Evolutionary conservation across 441 rosid species (phyloP).

Genomic region (Populus hybrid): DNA sequence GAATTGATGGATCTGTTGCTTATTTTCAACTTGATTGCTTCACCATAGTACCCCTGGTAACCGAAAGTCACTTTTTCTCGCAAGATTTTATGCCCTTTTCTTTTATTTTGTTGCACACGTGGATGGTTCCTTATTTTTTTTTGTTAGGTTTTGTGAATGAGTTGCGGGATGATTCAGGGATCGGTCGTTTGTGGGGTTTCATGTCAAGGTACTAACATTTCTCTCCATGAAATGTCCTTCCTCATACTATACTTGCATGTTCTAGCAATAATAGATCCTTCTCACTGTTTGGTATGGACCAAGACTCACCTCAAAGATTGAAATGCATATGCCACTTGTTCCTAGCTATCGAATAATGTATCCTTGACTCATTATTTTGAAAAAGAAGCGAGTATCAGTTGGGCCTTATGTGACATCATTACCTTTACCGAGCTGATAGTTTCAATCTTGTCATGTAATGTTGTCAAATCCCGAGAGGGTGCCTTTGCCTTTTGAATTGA

Average conservation of each 20-base stretch:
- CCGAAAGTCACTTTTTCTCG: not conserved
- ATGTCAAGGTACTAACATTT: slow-evolving; percentile 59
- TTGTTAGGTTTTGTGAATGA: slow-evolving; percentile 59
- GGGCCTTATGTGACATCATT: not conserved
- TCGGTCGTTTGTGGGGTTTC: slow-evolving; percentile 83
- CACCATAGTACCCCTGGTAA: slow-evolving; percentile 59
- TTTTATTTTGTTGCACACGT: slow-evolving; percentile 1
- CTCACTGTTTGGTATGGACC: not conserved
- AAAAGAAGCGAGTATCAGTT: not conserved
- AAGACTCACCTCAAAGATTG: not conserved
- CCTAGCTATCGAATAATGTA: not conserved
- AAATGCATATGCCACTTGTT: too few species aligned
- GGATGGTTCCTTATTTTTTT: slow-evolving; percentile 6
- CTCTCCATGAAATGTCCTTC: not conserved
- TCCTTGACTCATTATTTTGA: not conserved
- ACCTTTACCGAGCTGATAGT: not conserved
- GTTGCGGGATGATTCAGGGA: slow-evolving; percentile 79
- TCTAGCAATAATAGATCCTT: not conserved
- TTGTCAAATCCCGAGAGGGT: not conserved
- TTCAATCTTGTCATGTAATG: not conserved
- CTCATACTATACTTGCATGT: not conserved
- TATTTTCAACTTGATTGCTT: slow-evolving; percentile 52
- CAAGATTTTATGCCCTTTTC: not conserved
- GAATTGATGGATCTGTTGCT: slow-evolving; percentile 67
- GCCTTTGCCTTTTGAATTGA: not conserved